Evolutionary conservation across 2,329 filamentous ascomycete species (phyloP).

Genomic region (Cephalotrichum gorgonifer): DNA sequence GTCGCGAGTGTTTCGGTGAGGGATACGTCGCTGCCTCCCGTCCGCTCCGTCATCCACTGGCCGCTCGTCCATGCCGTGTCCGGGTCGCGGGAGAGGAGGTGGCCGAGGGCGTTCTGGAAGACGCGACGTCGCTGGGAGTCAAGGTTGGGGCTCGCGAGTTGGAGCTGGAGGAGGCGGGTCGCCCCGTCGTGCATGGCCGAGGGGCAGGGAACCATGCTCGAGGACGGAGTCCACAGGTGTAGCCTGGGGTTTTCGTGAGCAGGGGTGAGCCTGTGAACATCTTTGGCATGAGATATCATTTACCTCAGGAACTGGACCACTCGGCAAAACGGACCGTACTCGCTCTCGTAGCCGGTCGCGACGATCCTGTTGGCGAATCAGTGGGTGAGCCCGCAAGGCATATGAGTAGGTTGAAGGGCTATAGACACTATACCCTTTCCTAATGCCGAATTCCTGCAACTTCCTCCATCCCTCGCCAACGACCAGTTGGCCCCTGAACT

Average conservation of each 20-base stretch:
- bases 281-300: background rate
- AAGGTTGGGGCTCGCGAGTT: slow-evolving; percentile 23
- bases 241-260: background rate
- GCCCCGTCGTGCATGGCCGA: slow-evolving; percentile 37
- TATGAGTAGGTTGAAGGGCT: background rate
- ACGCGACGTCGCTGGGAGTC: slow-evolving; percentile 24
- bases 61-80: slow-evolving; percentile 56
- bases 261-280: too few relatives aligned
- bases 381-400: background rate
- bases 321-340: slow-evolving; percentile 7
- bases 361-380: slow-evolving; percentile 6
- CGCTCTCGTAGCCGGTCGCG: slow-evolving; percentile 7
- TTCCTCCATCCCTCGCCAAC: slow-evolving; percentile 10
- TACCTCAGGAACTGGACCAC: slow-evolving; percentile 9
- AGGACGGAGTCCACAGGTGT: slow-evolving; percentile 6
- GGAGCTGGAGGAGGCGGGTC: slow-evolving; percentile 35
- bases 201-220: slow-evolving; percentile 3
- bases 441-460: slow-evolving; percentile 9
- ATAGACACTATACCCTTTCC: slow-evolving; percentile 4
- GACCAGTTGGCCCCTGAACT: slow-evolving; percentile 16
- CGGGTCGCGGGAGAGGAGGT: slow-evolving; percentile 27
- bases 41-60: slow-evolving; percentile 69
- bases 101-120: slow-evolving; percentile 39
- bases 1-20: slow-evolving; percentile 51
- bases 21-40: slow-evolving; percentile 59